Evolutionary conservation across 202 grass and related monocot species (phyloP).

Genomic region (Setaria viridis): DNA sequence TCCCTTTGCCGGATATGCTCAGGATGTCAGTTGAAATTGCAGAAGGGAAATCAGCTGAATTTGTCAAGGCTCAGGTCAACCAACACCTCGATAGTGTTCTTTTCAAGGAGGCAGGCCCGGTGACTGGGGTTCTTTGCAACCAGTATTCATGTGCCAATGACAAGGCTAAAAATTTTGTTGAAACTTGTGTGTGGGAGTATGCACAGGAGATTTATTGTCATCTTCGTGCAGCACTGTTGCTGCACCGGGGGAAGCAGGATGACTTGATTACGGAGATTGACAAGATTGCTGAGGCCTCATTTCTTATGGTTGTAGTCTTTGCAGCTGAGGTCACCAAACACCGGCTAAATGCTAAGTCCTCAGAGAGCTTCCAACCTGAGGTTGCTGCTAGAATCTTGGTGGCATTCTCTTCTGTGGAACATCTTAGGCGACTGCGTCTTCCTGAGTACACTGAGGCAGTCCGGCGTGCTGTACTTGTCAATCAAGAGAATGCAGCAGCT

Average conservation of each 20-base stretch:
- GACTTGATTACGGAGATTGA: conserved; percentile 60
- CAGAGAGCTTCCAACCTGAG: conserved; percentile 48
- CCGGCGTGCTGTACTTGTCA: conserved; percentile 60
- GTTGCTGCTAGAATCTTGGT: conserved; percentile 80
- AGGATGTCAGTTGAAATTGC: conserved; percentile 45
- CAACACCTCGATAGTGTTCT: conserved; percentile 63
- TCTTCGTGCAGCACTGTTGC: conserved; percentile 61
- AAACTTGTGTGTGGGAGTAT: conserved; percentile 77
- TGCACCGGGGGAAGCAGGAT: conserved; percentile 54
- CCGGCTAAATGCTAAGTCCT: conserved; percentile 63
- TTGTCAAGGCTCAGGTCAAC: conserved; percentile 48
- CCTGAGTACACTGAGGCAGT: conserved; percentile 91
- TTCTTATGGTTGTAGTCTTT: conserved; percentile 88
- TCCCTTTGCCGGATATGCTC: conserved; percentile 64
- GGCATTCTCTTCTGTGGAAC: conserved; percentile 86
- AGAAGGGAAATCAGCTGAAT: conserved; percentile 31
- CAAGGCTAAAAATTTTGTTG: conserved; percentile 49
- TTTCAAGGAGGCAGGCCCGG: conserved; percentile 81
- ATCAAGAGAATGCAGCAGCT: conserved; percentile 66
- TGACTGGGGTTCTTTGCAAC: conserved; percentile 75
- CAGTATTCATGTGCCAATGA: conserved; percentile 76
- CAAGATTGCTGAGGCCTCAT: conserved; percentile 81
- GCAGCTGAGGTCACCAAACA: conserved; percentile 65
- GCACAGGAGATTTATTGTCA: conserved; percentile 65
- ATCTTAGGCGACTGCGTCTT: conserved; percentile 77